Evolutionary conservation across 441 rosid species (phyloP).

Genomic region (Croton laevigatus): DNA sequence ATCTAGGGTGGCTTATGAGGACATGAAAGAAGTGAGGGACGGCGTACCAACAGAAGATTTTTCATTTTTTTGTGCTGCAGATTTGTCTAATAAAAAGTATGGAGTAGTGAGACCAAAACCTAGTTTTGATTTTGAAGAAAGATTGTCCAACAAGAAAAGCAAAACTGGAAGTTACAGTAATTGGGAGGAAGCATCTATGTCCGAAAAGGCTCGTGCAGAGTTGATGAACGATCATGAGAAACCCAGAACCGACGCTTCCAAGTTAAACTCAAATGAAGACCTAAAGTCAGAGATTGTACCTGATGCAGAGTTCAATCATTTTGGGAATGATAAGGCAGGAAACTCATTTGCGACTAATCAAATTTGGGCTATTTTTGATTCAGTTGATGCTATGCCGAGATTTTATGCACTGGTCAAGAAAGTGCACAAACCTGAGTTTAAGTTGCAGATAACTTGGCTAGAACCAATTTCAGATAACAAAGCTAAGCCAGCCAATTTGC

Average conservation of each 20-base stretch:
- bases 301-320: constrained; percentile 59
- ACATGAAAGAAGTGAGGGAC: constrained; percentile 26
- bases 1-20: constrained; percentile 25
- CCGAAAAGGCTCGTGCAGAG: constrained; percentile 14
- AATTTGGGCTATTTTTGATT: constrained; percentile 62
- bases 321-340: constrained; percentile 40
- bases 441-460: constrained; percentile 56
- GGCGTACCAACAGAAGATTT: constrained; percentile 16
- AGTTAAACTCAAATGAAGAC: constrained; percentile 21
- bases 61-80: constrained; percentile 22
- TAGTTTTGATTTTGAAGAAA: constrained; percentile 21
- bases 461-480: constrained; percentile 44
- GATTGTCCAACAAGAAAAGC: constrained; percentile 21
- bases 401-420: constrained; percentile 53
- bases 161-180: constrained; percentile 21
- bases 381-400: constrained; percentile 62
- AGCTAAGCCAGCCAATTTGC: constrained; percentile 40
- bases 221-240: constrained; percentile 17
- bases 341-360: constrained; percentile 48
- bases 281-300: constrained; percentile 31
- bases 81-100: constrained; percentile 8
- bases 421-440: constrained; percentile 40
- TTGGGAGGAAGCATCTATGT: constrained; percentile 25
- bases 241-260: constrained; percentile 18
- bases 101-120: constrained; percentile 20